Conservation (phyloP, 2,329 filamentous ascomycete species). For the Pseudocercospora fuligena region DNA sequence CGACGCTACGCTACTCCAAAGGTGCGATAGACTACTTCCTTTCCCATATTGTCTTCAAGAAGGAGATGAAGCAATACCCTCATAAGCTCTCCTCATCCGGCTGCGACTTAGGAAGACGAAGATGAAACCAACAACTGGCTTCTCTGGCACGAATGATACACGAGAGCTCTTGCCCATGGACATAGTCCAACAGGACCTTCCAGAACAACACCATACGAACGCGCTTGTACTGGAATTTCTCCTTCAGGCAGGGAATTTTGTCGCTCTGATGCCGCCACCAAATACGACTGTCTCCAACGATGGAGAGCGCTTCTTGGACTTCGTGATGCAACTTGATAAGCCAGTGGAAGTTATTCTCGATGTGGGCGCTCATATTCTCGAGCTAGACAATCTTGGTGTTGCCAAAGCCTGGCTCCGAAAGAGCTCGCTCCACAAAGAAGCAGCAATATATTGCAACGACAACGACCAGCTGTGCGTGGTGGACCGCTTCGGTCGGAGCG, state of each 20-base stretch:
- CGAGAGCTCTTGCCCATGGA: conserved; percentile 63
- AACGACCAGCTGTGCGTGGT: conserved; percentile 61
- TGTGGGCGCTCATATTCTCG: conserved; percentile 72
- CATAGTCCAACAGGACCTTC: conserved; percentile 65
- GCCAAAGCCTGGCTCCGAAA: conserved; percentile 59
- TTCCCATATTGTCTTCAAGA: conserved; percentile 68
- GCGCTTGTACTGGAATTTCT: conserved; percentile 67
- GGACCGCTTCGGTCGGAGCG: conserved; percentile 52
- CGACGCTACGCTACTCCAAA: conserved; percentile 58
- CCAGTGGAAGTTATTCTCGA: conserved; percentile 67
- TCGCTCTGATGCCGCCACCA: conserved; percentile 23
- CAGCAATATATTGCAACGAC: conserved; percentile 63
- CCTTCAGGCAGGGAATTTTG: conserved; percentile 57
- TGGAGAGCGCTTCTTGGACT: conserved; percentile 49
- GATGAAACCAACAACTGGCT: conserved; percentile 67
- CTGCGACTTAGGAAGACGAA: conserved; percentile 65
- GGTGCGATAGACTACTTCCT: conserved; percentile 68
- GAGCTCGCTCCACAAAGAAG: conserved; percentile 40
- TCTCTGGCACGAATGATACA: conserved; percentile 74
- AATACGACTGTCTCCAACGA: conserved; percentile 15
- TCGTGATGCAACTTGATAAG: conserved; percentile 48
- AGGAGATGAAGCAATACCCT: conserved; percentile 67
- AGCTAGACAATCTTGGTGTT: conserved; percentile 63
- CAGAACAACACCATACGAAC: conserved; percentile 65
- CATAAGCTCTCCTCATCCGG: conserved; percentile 68